Evolutionary conservation across 2,329 filamentous ascomycete genomes (phyloP), one percentile per base, ranked within the genome.

Genomic region (Fusarium nisikadoi): DNA sequence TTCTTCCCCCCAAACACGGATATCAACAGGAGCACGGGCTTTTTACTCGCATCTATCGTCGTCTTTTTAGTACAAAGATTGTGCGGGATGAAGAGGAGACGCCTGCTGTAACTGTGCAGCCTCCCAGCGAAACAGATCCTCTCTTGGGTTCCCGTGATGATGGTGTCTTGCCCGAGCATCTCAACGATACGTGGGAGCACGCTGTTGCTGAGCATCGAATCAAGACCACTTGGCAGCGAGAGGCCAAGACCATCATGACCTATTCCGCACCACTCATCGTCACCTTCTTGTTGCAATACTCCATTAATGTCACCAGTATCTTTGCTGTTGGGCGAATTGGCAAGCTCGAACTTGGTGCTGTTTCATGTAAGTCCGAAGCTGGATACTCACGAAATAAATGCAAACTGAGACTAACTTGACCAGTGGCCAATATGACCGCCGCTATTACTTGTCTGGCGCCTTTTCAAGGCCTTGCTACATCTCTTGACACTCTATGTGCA

Each of bases 161-260:
- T 65, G 83, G 84, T 16, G 83, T 85, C 27, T 83, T 83, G 42
- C 84, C 84, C 62, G 84, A 86, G 8, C 88, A 90, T 49, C 85
- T 95, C 55, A 89, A 92, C 74, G 87, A 90, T 76, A 92, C 93
- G 78, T 97, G 94, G 94, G 92, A 95, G 70, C 92, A 94, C 69
- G 95, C 95, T 1, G 93, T 98, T 16, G 88, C 90, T 2, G 89
- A 92, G 0, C 94, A 94, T 16, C 88, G 90, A 78, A 95, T 98
- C 72, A 91, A 92, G 58, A 98, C 95, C 8, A 97, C 94, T 9
- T 98, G 95, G 94, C 91, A 93, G 81, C 90, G 95, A 70, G 95
- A 98, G 84, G 87, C 92, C 45, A 94, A 95, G 83, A 94, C 94
- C 2, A 87, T 98, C 43, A 84, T 87, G 35, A 86, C 87, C 70